Base-by-base conservation (phyloP, 805 yeast genomes). In the Candida easanensis region DNA sequence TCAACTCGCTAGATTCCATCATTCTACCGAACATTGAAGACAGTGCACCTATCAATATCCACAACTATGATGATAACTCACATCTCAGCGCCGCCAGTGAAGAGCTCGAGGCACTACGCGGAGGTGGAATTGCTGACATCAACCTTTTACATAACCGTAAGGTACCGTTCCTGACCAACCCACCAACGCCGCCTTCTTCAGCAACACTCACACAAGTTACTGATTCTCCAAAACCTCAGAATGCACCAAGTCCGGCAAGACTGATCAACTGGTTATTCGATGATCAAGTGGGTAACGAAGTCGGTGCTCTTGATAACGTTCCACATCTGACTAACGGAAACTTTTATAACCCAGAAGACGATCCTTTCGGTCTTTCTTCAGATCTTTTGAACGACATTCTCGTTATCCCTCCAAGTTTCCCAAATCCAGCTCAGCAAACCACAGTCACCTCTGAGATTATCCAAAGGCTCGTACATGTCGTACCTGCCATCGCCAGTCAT, bases 401-500 rank as follows among this genome's bases (percentile, higher is more conserved):
- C n/a, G 44, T 47, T 5, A 53, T 58, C 7, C 62, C 63, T 10
- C 62, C 62, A 42, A 58, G 52, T 30, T 58, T 58, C 51, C 64
- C 63, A 5, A 50, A 49, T 23, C 64, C 62, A 11, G 51, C 51
- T 10, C 56, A 56, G 27, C 62, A 58, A 38, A 58, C 60, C 1
- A 40, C 48, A 3, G 51, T 58, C 8, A 56, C 61, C 3, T 44
- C 56, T 14, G 61, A 59, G 8, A 46, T 56, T 6, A 32, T 47
- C 2, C 33, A 46, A 22, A 32, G 40, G 3, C 33, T 59, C 17
- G 41, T 56, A 5, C 33, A 36, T 9, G n/a, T 54, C 19, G 34
- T 57, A 2, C 63, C 63, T n/a, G 31, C 37, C 14, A 39, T 58
- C 20, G 51, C 52, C 1, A 27, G 47, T 15, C 60, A 58, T 41